A percentile compares a stretch with the other conserved stretches of the same genome.
Conservation (phyloP, 768 basidiomycete species). For the Kwoniella europaea region DNA sequence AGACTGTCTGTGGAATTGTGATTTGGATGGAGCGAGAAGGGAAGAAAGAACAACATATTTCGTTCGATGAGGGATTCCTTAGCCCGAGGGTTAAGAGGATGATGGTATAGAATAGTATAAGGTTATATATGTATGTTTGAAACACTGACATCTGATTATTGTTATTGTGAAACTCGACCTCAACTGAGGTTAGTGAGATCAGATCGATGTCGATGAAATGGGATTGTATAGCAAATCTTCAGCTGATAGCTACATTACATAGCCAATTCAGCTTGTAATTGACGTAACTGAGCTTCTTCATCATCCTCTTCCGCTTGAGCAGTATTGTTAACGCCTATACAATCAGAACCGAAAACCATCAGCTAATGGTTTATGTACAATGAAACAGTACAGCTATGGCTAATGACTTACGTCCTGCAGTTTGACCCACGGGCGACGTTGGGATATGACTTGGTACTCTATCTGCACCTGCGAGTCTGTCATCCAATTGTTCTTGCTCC, state of each 20-base stretch:
- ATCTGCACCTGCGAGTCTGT: slow-evolving; percentile 81
- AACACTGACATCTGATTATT: neutral
- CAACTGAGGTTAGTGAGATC: too few species aligned
- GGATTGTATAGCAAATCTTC: too few species aligned
- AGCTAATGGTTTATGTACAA: neutral
- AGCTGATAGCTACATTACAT: slow-evolving; percentile 33
- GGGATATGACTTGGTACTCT: slow-evolving; percentile 87
- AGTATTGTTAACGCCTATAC: slow-evolving; percentile 38
- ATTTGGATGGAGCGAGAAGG: neutral
- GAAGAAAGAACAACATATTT: neutral
- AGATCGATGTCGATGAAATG: too few species aligned
- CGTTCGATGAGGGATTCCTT: too few species aligned
- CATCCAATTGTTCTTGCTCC: slow-evolving; percentile 86
- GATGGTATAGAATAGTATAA: neutral
- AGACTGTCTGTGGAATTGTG: too few species aligned
- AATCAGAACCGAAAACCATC: neutral
- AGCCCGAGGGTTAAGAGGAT: too few species aligned
- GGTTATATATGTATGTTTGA: neutral
- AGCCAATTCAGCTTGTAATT: slow-evolving; percentile 73
- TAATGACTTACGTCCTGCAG: slow-evolving; percentile 19
- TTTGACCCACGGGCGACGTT: slow-evolving; percentile 40
- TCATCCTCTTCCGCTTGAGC: slow-evolving; percentile 71
- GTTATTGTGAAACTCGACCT: too few species aligned
- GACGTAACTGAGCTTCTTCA: slow-evolving; percentile 85
- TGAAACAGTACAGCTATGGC: neutral